These are phyloP conservation scores for Oryza glaberrima DNA, from an alignment of 176 grass and related monocot species.

Conservation along the genomic window DNA sequence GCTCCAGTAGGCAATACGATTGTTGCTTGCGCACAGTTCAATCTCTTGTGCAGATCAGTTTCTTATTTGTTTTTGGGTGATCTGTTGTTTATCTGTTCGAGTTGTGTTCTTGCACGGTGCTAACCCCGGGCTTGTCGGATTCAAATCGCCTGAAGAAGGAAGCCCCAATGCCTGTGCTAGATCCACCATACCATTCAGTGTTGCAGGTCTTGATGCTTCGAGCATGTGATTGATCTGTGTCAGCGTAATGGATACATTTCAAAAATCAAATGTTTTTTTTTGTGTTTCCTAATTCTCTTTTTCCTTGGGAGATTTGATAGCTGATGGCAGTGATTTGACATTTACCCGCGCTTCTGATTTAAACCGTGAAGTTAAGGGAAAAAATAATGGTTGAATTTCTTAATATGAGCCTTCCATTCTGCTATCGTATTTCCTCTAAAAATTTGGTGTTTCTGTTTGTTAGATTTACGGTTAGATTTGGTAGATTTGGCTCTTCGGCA, in stretches of 20 bases:
- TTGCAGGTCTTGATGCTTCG: slow-evolving; percentile 56
- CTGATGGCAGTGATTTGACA: slow-evolving; percentile 51
- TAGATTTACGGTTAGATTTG: accelerated
- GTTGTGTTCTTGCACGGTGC: slow-evolving; percentile 45
- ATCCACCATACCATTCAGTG: slow-evolving; percentile 62
- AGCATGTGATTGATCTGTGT: slow-evolving; percentile 58
- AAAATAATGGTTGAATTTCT: slow-evolving; percentile 78
- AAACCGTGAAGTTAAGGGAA: slow-evolving; percentile 52
- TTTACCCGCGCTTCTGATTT: slow-evolving; percentile 67
- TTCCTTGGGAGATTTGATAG: neutral
- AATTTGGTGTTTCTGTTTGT: neutral
- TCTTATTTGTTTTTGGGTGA: no score
- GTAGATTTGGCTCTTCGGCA: neutral
- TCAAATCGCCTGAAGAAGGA: slow-evolving; percentile 44
- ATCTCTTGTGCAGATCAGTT: neutral
- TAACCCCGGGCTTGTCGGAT: slow-evolving; percentile 71
- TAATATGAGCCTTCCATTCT: slow-evolving; percentile 47
- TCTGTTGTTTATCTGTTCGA: neutral
- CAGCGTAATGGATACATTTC: slow-evolving; percentile 59
- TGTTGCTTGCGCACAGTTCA: slow-evolving; percentile 66
- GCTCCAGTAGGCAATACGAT: slow-evolving; percentile 54
- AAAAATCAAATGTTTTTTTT: neutral
- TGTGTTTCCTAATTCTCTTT: accelerated
- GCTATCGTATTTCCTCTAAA: neutral
- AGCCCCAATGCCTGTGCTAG: slow-evolving; percentile 74